These are phyloP conservation scores for Penicillium paradoxum DNA, from an alignment of 495 filamentous ascomycete genomes.

Conservation along the genomic window DNA sequence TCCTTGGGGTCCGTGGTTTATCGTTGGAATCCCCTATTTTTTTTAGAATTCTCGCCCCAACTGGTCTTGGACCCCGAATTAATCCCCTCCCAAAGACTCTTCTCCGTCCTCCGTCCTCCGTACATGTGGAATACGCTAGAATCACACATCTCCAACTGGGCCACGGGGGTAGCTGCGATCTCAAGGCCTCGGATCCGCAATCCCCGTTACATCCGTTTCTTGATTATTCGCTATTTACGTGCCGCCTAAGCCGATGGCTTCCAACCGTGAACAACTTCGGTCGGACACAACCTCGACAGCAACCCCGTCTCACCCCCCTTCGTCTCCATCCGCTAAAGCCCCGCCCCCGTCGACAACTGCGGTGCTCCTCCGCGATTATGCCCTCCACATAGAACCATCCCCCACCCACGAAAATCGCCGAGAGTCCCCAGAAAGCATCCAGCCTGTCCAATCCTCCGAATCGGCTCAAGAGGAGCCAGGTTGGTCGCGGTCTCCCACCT, in stretches of 20 bases:
- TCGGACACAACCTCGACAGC: conserved; percentile 16
- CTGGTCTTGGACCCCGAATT: too few relatives aligned
- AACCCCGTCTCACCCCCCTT: conserved; percentile 10
- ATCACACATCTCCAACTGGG: conserved; percentile 2
- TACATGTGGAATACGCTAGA: conserved; percentile 21
- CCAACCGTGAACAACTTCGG: conserved; percentile 17
- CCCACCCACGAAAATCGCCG: conserved; percentile 25
- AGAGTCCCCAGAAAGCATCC: conserved; percentile 22
- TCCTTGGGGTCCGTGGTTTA: background rate
- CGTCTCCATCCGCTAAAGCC: conserved; percentile 15
- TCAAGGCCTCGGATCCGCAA: conserved; percentile 17
- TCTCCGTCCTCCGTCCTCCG: too few relatives aligned
- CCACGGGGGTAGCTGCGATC: conserved; percentile 7
- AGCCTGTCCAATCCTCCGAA: conserved; percentile 20
- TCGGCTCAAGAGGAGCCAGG: conserved; percentile 30
- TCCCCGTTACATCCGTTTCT: conserved; percentile 32
- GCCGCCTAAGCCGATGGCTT: conserved; percentile 23
- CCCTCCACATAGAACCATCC: conserved; percentile 37
- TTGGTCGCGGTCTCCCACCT: conserved; percentile 26
- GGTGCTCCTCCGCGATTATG: conserved; percentile 44
- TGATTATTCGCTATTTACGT: conserved; percentile 10
- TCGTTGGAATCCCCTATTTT: background rate
- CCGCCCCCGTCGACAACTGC: conserved; percentile 24
- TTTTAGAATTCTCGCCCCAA: too few relatives aligned
- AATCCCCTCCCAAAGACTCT: too few relatives aligned